Conservation (phyloP, 768 basidiomycete species). For the Phallus indusiatus region DNA sequence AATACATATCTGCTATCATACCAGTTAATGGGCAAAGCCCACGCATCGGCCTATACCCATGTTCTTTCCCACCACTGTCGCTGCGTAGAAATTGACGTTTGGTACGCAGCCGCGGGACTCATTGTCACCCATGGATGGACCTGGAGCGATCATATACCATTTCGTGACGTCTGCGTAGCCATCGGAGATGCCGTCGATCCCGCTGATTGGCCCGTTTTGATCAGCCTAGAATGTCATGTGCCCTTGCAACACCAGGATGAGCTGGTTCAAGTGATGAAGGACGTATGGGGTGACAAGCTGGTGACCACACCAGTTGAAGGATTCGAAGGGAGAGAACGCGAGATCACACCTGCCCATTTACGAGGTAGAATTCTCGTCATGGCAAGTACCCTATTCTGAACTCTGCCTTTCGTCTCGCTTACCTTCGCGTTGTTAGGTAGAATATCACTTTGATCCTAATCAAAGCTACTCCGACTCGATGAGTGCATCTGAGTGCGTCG, state of each 20-base stretch:
- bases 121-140: constrained; percentile 57
- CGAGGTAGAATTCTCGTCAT: constrained; percentile 49
- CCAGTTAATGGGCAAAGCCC: constrained; percentile 46
- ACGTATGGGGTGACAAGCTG: constrained; percentile 42
- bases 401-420: neutral
- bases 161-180: constrained; percentile 42
- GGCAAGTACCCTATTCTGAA: constrained; percentile 25
- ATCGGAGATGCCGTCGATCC: constrained; percentile 33
- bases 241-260: constrained; percentile 38
- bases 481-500: constrained; percentile 14
- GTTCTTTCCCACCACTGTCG: constrained; percentile 42
- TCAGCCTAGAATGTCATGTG: constrained; percentile 58
- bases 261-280: constrained; percentile 42
- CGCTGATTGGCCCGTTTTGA: constrained; percentile 47
- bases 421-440: constrained; percentile 12
- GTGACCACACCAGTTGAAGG: constrained; percentile 32
- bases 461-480: no score
- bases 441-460: constrained; percentile 32
- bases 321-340: neutral
- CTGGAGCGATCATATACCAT: constrained; percentile 41
- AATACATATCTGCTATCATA: constrained; percentile 56
- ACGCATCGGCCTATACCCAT: constrained; percentile 44
- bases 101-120: constrained; percentile 44
- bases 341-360: constrained; percentile 36
- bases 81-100: constrained; percentile 63